Conservation (phyloP, 2,329 filamentous ascomycete species). For the Fusarium beomiforme region DNA sequence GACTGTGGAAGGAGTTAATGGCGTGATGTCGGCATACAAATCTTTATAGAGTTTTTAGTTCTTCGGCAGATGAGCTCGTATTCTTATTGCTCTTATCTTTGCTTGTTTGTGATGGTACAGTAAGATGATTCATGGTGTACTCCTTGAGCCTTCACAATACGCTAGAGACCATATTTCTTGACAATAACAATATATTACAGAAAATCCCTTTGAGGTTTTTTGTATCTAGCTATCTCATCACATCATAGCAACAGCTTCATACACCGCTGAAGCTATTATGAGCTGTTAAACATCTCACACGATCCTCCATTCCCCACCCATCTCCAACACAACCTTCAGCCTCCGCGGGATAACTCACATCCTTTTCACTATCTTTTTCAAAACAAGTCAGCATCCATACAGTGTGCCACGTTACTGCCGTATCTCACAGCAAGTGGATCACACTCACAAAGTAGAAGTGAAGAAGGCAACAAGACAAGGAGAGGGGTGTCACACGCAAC, state of each 20-base stretch:
- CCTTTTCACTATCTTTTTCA: neutral
- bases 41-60: neutral
- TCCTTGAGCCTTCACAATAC: neutral
- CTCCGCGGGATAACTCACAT: neutral
- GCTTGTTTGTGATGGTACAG: too few relatives aligned
- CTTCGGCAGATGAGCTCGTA: neutral
- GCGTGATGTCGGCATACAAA: slow-evolving; percentile 13
- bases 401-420: neutral
- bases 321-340: neutral
- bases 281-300: slow-evolving; percentile 31
- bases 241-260: neutral
- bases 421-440: slow-evolving; percentile 11
- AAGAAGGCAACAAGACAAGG: neutral
- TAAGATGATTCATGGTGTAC: too few relatives aligned
- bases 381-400: neutral
- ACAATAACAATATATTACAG: too few relatives aligned
- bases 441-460: neutral
- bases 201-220: neutral
- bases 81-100: neutral
- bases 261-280: slow-evolving; percentile 22
- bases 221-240: neutral
- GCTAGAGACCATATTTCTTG: neutral
- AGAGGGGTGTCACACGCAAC: slow-evolving; percentile 24
- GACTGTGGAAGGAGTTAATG: slow-evolving; percentile 6
- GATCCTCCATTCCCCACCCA: slow-evolving; percentile 19